Percentiles rank a stretch among this genome's conserved stretches.
phyloP scores from a whole-genome alignment of 257 asterid species.

The Echites panduratus region DNA sequence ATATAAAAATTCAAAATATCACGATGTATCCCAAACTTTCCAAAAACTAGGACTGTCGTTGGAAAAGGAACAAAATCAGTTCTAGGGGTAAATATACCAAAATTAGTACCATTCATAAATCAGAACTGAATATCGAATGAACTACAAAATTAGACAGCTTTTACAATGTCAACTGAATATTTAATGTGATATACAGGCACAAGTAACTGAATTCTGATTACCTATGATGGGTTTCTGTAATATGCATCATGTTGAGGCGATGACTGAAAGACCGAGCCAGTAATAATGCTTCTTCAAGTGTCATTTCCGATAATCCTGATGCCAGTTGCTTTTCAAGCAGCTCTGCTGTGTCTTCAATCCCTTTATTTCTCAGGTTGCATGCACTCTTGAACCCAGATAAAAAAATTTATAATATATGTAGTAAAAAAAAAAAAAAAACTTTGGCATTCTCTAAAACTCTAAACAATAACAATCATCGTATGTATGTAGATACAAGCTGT shows the following conservation, averaged over 20 bases:
- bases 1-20: background rate
- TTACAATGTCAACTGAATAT: background rate
- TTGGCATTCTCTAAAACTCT: background rate
- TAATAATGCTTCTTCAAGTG: slow-evolving; percentile 80
- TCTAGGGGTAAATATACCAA: background rate
- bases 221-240: slow-evolving; percentile 98
- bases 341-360: slow-evolving; percentile 90
- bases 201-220: slow-evolving; percentile 12
- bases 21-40: background rate
- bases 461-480: slow-evolving; percentile 4
- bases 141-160: background rate
- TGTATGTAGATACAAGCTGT: background rate
- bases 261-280: slow-evolving; percentile 93
- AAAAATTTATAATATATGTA: too few species aligned
- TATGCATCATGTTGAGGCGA: slow-evolving; percentile 80
- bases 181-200: background rate
- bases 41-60: too few species aligned
- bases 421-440: background rate
- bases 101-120: background rate
- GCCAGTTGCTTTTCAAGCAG: slow-evolving; percentile 85
- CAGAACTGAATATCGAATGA: background rate
- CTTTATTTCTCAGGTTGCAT: slow-evolving; percentile 79
- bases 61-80: background rate
- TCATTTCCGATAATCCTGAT: slow-evolving; percentile 69
- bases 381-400: slow-evolving; percentile 52